Evolutionary conservation across 2,329 filamentous ascomycete species (phyloP), one percentile per base, ranked within the genome.

Genomic region (Nakataea oryzae): DNA sequence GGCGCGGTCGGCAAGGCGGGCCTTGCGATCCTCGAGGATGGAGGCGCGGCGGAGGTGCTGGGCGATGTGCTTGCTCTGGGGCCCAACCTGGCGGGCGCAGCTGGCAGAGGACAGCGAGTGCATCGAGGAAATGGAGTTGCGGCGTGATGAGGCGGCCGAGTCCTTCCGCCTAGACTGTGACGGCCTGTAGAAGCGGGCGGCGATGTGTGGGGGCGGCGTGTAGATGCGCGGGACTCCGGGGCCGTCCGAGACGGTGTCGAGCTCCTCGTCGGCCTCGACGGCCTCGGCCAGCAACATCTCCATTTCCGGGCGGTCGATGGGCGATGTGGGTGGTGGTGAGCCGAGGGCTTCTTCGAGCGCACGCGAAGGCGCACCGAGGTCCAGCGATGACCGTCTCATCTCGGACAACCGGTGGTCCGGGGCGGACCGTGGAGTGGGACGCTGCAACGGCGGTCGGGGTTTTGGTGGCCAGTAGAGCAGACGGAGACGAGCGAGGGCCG

Each of bases 11-110:
- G 90, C 90, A 24, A 95, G 80, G 26, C 90, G 84, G 17, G 90
- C 89, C 71, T 90, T 91, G 64, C 90, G 86, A 67, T 88, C 88
- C 73, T 93, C 90, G 65, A 93, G 83, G 63, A 93, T 93, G 21
- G 88, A 91, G 59, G 89, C 87, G 61, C 90, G 86, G 56, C 90
- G 89, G 62, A 92, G 79, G 71, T 92, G 89, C 71, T 92, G 89
- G 62, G 89, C 89, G 62, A 92, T 79, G 73, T 90, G 83, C 71
- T 89, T 90, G 78, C 87, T 91, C 75, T 91, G 88, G 26, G 84
- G 82, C n/a, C 71, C 76, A 64, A 76, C 78, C 72, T 78, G 78
- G 54, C 76, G 75, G 64, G 78, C 74, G 68, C 80, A 84, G 64
- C 81, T 82, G 41, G 34, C 32, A 3, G 88, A 90, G 61, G 84